phyloP scores from a whole-genome alignment of 2,329 filamentous ascomycete species.

The Beauveria rudraprayagi region DNA sequence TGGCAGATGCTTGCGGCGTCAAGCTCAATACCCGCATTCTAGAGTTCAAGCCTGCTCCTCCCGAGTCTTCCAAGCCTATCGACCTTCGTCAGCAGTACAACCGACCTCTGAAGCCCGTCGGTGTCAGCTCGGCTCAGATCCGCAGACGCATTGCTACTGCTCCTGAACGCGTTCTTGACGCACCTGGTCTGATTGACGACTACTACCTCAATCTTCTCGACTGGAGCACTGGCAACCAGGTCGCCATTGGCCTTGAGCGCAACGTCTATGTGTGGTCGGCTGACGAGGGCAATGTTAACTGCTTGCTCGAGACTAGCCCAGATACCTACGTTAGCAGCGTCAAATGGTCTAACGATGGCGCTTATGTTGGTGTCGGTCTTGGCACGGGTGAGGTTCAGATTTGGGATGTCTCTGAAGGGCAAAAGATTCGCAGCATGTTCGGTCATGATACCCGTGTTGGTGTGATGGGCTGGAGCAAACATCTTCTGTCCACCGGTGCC shows the following conservation, averaged over 20 bases:
- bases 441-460: slow-evolving; percentile 94
- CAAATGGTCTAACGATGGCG: slow-evolving; percentile 96
- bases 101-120: slow-evolving; percentile 76
- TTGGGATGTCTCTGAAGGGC: slow-evolving; percentile 93
- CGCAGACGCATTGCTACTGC: slow-evolving; percentile 88
- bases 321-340: slow-evolving; percentile 98
- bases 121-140: slow-evolving; percentile 70
- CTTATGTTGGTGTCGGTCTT: slow-evolving; percentile 91
- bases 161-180: slow-evolving; percentile 92
- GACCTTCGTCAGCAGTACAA: slow-evolving; percentile 98
- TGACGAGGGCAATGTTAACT: slow-evolving; percentile 81
- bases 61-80: slow-evolving; percentile 96
- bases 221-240: slow-evolving; percentile 97
- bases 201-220: slow-evolving; percentile 98
- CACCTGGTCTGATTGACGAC: slow-evolving; percentile 91
- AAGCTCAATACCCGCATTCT: slow-evolving; percentile 92
- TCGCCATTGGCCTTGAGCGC: slow-evolving; percentile 93
- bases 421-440: slow-evolving; percentile 97
- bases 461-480: slow-evolving; percentile 99
- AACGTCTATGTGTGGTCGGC: slow-evolving; percentile 99
- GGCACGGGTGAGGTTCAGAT: slow-evolving; percentile 97
- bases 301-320: slow-evolving; percentile 74
- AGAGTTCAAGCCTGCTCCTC: slow-evolving; percentile 95
- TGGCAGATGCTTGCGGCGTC: slow-evolving; percentile 86
- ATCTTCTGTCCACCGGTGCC: slow-evolving; percentile 88